A percentile compares a stretch with the other conserved stretches of the same genome.
phyloP scores from a whole-genome alignment of 2,329 filamentous ascomycete species.

The Akanthomyces dipterigenus region DNA sequence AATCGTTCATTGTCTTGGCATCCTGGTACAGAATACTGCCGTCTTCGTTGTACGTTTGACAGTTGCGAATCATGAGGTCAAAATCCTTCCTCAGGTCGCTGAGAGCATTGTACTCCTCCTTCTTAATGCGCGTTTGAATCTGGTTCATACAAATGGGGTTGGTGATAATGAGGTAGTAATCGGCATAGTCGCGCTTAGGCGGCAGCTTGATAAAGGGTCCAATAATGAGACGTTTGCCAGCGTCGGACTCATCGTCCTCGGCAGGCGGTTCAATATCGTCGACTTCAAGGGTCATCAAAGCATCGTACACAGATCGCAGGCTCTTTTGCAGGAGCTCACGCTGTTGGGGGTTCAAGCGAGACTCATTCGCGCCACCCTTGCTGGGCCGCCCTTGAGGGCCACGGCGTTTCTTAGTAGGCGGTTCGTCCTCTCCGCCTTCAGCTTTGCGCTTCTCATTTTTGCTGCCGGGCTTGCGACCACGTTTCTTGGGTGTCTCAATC shows the following conservation, averaged over 20 bases:
- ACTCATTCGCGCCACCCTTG: constrained; percentile 34
- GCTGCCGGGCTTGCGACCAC: constrained; percentile 70
- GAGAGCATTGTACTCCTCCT: constrained; percentile 80
- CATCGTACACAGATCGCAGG: constrained; percentile 69
- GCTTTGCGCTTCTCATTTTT: constrained; percentile 85
- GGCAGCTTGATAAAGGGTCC: constrained; percentile 91
- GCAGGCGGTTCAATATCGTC: constrained; percentile 56
- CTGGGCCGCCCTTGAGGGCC: constrained; percentile 66
- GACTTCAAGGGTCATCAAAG: constrained; percentile 77
- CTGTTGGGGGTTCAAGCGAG: constrained; percentile 57
- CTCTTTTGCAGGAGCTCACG: constrained; percentile 75
- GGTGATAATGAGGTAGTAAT: constrained; percentile 92
- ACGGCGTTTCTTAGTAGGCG: constrained; percentile 70
- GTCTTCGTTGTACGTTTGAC: constrained; percentile 94
- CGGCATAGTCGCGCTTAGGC: constrained; percentile 80
- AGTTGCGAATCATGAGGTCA: constrained; percentile 79
- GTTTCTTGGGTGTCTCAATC: constrained; percentile 68
- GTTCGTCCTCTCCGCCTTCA: constrained; percentile 68
- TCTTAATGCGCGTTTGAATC: constrained; percentile 92
- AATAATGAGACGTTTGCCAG: constrained; percentile 71
- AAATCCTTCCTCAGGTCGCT: constrained; percentile 79
- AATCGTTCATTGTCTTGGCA: constrained; percentile 80
- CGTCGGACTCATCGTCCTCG: constrained; percentile 51
- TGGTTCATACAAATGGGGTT: constrained; percentile 94
- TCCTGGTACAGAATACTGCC: constrained; percentile 87